A percentile compares a stretch with the other conserved stretches of the same genome.
These are phyloP conservation scores for Trametes punicea DNA, from an alignment of 768 basidiomycete species.

Conservation along the genomic window DNA sequence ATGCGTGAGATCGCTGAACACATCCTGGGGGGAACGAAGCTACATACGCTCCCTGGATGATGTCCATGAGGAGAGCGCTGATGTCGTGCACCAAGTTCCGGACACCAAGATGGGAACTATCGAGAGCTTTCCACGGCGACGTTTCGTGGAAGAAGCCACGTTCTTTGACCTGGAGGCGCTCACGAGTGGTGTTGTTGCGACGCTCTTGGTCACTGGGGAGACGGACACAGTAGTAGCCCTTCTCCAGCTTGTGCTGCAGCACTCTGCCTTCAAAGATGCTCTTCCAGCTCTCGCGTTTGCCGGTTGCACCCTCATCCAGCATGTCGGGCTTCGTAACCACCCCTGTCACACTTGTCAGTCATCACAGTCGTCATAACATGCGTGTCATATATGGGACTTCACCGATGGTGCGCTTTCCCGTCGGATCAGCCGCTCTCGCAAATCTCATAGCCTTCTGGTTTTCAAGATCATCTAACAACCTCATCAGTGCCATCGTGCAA, in stretches of 20 bases:
- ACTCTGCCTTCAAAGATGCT: conserved; percentile 46
- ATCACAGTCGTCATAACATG: not conserved
- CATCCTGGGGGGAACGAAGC: not conserved
- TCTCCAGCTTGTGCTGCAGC: conserved; percentile 44
- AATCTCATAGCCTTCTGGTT: conserved; percentile 57
- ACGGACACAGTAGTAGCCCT: conserved; percentile 58
- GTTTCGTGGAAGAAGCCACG: conserved; percentile 45
- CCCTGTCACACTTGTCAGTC: conserved; percentile 35
- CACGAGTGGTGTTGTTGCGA: conserved; percentile 32
- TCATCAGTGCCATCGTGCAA: too few relatives aligned
- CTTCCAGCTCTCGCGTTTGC: conserved; percentile 44
- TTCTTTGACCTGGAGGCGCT: conserved; percentile 33
- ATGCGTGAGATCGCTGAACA: not conserved
- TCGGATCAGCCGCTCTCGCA: conserved; percentile 50
- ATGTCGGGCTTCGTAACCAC: conserved; percentile 71
- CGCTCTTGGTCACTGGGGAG: conserved; percentile 61
- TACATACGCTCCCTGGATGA: conserved; percentile 54
- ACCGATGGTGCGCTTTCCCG: conserved; percentile 64
- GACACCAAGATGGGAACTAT: conserved; percentile 48
- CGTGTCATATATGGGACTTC: not conserved
- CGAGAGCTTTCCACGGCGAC: conserved; percentile 51
- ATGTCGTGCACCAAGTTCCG: conserved; percentile 50
- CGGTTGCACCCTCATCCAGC: conserved; percentile 41
- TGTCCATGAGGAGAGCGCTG: conserved; percentile 46
- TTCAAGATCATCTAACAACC: conserved; percentile 56